Base-by-base conservation (phyloP, 208 protist species). In the Crithidia bombi region DNA sequence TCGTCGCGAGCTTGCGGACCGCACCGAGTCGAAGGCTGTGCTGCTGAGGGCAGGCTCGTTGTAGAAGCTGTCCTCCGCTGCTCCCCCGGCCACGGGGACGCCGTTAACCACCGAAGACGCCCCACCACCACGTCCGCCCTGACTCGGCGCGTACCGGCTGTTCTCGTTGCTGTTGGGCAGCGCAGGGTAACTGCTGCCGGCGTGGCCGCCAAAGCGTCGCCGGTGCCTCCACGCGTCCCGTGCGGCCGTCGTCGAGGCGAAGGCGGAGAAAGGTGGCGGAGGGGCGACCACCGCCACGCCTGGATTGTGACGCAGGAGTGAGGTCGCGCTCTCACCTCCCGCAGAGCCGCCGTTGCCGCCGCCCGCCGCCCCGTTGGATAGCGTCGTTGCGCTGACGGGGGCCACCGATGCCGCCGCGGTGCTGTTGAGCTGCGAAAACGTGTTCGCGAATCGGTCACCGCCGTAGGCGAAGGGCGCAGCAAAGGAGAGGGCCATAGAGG, bases 21-120 rank as follows among this genome's bases (percentile, higher is more conserved):
- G 62, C 46, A 70, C 33, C 10, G 71, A 76, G 36, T 17, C 33
- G 52, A 76, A 76, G 63, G 71, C 71, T 33, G 43, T 56, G n/a
- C 71, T 76, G 46, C 54, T 21, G n/a, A 46, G 28, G 1, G 21
- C 52, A 7, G 12, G 43, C 14, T 62, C 44, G 54, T 50, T 35
- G 33, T 19, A 62, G 10, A 62, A 17, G 21, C 51, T 62, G 43
- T 54, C 41, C 11, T 39, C 66, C 32, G 36, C 59, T 26, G 30
- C 25, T n/a, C 30, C 25, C 21, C 25, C 38, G 1, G 47, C 17
- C n/a, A 7, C 46, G 25, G 15, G 21, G 21, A 28, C 21, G 35
- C 32, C 36, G 33, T 19, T 41, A 41, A 7, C 58, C 35, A 9
- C 47, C 6, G 51, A 52, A 30, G 30, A 14, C 15, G 28, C 3